Evolutionary conservation across 352 stramenopile species (phyloP), one percentile per base, ranked within the genome.

Genomic region (Globisporangium takayamanum): DNA sequence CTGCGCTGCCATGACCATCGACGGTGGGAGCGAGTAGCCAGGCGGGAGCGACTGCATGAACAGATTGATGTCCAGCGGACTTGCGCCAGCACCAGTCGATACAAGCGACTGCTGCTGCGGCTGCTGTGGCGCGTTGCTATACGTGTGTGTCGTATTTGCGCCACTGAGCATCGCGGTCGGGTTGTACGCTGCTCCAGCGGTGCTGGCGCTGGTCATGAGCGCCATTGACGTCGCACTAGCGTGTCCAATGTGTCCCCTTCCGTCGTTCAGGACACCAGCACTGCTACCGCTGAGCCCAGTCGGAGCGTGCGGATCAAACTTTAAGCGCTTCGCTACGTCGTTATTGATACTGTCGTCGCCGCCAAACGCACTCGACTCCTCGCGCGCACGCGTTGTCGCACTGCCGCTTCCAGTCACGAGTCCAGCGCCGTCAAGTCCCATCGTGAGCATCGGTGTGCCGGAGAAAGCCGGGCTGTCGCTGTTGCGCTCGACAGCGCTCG

Each of bases 31-130:
- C 18, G 56, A 42, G 47, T 71, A 67, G 44, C 54, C 59, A 18
- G 68, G 55, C 26, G 59, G 66, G 41, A 78, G 62, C 53, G 73
- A 53, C 54, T 83, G 66, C n/a, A 72, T 26, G 39, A 73, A 73
- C 60, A 63, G 50, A n/a, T 63, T 59, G n/a, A 60, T 69, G n/a
- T 67, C 63, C 25, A 70, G 62, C 20, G 47, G 44, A 5, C 26
- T 47, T 5, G 16, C 26, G 6, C 16, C 18, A 15, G 8, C 33
- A 5, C 16, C 45, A 60, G 46, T n/a, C 2, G 28, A n/a, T 28
- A 6, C 5, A 12, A 33, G 10, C 46, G 46, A 12, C 22, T 30
- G 12, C 44, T 47, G 44, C 11, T 59, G 53, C 42, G n/a, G 28
- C 28, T 52, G 53, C 26, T 5, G 39, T 33, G 36, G 10, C 7